Conservation (phyloP, 345 rosid species). For the Lumnitzera littorea region DNA sequence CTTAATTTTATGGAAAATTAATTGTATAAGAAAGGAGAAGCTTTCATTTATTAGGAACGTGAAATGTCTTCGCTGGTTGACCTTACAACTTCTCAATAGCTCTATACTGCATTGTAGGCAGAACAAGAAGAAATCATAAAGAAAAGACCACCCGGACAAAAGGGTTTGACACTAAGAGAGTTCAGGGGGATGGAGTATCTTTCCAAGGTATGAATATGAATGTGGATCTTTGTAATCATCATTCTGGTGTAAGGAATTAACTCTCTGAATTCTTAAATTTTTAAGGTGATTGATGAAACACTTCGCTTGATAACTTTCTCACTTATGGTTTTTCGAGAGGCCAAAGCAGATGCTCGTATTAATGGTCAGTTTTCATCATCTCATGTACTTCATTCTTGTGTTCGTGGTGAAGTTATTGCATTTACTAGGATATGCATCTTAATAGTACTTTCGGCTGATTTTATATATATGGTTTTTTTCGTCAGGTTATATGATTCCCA, state of each 20-base stretch:
- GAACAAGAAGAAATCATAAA: constrained; percentile 25
- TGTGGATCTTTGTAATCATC: background rate
- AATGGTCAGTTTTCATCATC: constrained; percentile 10
- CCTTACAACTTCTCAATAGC: no score
- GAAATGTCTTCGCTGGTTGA: no score
- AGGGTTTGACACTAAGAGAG: constrained; percentile 19
- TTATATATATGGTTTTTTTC: no score
- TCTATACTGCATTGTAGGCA: constrained; percentile 9
- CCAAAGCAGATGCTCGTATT: constrained; percentile 16
- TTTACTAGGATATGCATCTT: no score
- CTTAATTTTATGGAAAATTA: no score
- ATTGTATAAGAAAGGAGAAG: no score
- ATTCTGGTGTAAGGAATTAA: background rate
- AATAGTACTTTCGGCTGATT: no score
- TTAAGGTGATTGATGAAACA: constrained; percentile 24
- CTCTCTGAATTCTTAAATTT: background rate
- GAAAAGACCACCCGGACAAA: constrained; percentile 11
- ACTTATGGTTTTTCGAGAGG: constrained; percentile 16
- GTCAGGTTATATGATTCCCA: constrained; percentile 72
- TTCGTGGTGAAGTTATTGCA: no score
- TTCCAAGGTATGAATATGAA: constrained; percentile 10
- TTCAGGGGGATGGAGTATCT: constrained; percentile 18
- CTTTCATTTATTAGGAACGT: no score
- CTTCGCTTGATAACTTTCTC: constrained; percentile 16
- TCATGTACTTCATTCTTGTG: no score